Conservation (phyloP, 305 asterid species). For the Rubia peregrina region DNA sequence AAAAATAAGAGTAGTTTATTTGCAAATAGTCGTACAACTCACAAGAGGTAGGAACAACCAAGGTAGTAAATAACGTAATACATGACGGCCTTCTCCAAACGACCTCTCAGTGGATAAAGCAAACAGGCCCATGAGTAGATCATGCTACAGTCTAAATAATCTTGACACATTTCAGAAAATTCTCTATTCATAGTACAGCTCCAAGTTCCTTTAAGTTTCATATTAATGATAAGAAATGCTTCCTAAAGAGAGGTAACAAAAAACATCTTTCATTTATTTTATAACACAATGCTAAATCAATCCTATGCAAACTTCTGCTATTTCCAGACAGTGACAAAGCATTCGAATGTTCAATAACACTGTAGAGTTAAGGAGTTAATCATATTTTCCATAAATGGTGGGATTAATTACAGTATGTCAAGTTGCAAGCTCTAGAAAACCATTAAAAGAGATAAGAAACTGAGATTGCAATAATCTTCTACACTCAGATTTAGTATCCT, state of each 20-base stretch:
- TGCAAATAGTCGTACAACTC: background rate
- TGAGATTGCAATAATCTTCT: too few species aligned
- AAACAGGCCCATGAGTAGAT: background rate
- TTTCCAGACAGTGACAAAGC: background rate
- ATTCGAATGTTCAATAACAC: background rate
- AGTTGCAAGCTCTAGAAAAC: background rate
- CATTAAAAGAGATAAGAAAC: background rate
- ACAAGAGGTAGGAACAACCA: background rate
- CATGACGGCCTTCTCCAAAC: too few species aligned
- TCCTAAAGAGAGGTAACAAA: background rate
- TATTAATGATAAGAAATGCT: background rate
- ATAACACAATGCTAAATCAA: background rate
- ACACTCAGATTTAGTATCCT: too few species aligned
- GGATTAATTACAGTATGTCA: too few species aligned
- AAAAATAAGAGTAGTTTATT: too few species aligned
- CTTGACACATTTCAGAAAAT: too few species aligned
- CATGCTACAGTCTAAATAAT: background rate
- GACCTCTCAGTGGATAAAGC: background rate
- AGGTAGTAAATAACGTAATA: background rate
- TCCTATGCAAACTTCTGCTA: constrained; percentile 3
- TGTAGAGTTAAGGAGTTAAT: background rate
- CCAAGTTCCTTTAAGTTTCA: background rate
- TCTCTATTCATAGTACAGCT: background rate
- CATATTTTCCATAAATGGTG: background rate
- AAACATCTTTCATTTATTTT: background rate